Percentiles rank a stretch among this genome's conserved stretches.
phyloP scores from a whole-genome alignment of 2,329 filamentous ascomycete genomes.

The Onygenales sp. region DNA sequence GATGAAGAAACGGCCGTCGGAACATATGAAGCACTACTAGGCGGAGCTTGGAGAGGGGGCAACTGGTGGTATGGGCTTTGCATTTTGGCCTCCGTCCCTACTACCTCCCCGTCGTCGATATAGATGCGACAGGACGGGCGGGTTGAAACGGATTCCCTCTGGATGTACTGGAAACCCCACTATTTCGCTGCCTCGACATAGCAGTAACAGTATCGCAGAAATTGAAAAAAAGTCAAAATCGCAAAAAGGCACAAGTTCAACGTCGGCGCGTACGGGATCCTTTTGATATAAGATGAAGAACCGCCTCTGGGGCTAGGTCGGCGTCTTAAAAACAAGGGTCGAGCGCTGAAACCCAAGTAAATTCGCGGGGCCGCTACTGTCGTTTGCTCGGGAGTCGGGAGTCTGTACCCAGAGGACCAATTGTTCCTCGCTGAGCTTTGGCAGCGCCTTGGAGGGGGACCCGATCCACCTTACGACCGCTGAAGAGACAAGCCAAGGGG shows the following conservation, averaged over 20 bases:
- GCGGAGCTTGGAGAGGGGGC: conserved; percentile 17
- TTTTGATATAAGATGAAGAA: neutral
- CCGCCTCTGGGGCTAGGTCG: neutral
- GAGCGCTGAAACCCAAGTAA: neutral
- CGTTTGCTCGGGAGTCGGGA: neutral
- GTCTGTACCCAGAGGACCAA: neutral
- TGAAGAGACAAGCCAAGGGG: neutral
- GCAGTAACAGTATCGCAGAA: neutral
- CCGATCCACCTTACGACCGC: neutral
- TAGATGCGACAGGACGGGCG: neutral
- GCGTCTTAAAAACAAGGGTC: neutral
- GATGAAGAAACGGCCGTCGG: conserved; percentile 27
- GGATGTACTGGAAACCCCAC: neutral
- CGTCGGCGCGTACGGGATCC: neutral
- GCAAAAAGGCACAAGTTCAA: neutral
- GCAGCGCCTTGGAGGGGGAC: neutral
- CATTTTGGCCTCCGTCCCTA: conserved; percentile 15
- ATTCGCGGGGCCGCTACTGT: neutral
- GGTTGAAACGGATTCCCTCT: neutral
- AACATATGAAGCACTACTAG: conserved; percentile 17
- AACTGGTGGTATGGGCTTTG: conserved; percentile 25
- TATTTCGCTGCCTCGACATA: neutral
- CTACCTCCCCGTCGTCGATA: neutral
- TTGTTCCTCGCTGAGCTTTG: neutral
- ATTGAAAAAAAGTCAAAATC: neutral